A percentile compares a stretch with the other conserved stretches of the same genome.
Conservation (phyloP, 306 rosid species). For the Cucurbita moschata region DNA sequence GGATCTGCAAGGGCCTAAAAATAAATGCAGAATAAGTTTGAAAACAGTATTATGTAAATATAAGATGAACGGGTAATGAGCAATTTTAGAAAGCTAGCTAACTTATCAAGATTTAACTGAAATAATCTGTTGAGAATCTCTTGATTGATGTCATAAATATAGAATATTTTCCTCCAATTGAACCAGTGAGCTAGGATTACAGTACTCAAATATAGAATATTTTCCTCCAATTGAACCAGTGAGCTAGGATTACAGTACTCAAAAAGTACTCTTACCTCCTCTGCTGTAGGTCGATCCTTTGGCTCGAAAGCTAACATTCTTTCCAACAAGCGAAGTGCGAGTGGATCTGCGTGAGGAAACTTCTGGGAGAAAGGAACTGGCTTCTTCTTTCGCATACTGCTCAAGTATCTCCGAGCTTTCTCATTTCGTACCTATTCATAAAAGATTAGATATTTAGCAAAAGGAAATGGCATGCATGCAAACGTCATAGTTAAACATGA, state of each 20-base stretch:
- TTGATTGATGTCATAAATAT: background rate
- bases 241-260: background rate
- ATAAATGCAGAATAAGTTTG: slow-evolving; percentile 11
- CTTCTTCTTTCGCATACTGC: slow-evolving; percentile 93
- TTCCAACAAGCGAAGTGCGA: slow-evolving; percentile 83
- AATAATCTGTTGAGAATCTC: background rate
- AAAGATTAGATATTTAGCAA: slow-evolving; percentile 4
- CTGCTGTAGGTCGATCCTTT: slow-evolving; percentile 95
- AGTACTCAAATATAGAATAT: background rate
- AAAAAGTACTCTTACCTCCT: slow-evolving; percentile 42
- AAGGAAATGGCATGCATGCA: slow-evolving; percentile 8
- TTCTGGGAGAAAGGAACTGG: slow-evolving; percentile 78
- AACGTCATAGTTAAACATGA: background rate
- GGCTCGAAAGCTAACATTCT: slow-evolving; percentile 96
- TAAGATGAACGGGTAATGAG: background rate
- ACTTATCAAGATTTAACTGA: background rate
- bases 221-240: background rate
- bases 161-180: background rate
- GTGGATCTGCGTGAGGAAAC: slow-evolving; percentile 93
- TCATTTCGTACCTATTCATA: slow-evolving; percentile 68
- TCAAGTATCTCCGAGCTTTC: slow-evolving; percentile 90
- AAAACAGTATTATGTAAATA: slow-evolving; percentile 6
- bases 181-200: background rate
- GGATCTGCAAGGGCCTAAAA: slow-evolving; percentile 92
- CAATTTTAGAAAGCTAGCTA: background rate